Conservation (phyloP, 805 yeast genomes). For the Zygosaccharomyces kombuchaensis region DNA sequence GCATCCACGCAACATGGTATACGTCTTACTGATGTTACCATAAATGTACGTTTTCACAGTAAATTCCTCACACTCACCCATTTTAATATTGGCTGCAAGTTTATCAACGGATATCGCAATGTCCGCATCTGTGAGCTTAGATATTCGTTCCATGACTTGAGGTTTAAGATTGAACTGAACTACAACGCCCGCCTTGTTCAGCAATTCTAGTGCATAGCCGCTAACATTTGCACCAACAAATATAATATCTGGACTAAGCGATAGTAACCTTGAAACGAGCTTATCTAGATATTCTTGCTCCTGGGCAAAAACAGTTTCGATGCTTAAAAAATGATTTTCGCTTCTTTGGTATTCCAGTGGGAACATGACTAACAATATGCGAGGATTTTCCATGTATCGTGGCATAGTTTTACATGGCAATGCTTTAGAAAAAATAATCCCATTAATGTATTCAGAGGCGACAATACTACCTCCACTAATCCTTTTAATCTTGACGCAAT, state of each 20-base stretch:
- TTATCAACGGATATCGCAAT: slow-evolving; percentile 83
- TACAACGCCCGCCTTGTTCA: slow-evolving; percentile 71
- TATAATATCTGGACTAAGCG: slow-evolving; percentile 73
- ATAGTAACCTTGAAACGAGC: slow-evolving; percentile 69
- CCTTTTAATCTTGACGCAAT: slow-evolving; percentile 77
- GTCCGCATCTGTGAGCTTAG: slow-evolving; percentile 78
- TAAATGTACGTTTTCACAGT: slow-evolving; percentile 64
- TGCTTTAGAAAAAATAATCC: slow-evolving; percentile 78
- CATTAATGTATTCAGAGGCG: slow-evolving; percentile 63
- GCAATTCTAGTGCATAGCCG: slow-evolving; percentile 69
- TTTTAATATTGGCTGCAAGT: slow-evolving; percentile 60
- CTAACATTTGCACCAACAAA: slow-evolving; percentile 76
- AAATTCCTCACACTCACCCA: slow-evolving; percentile 73
- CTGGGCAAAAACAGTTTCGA: slow-evolving; percentile 80
- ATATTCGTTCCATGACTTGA: slow-evolving; percentile 71
- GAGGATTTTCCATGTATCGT: slow-evolving; percentile 55
- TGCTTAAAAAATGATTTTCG: slow-evolving; percentile 74
- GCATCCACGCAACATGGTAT: slow-evolving; percentile 76
- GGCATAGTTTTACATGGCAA: slow-evolving; percentile 81
- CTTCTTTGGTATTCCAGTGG: slow-evolving; percentile 80
- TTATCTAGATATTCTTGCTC: slow-evolving; percentile 81
- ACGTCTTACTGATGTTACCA: slow-evolving; percentile 58
- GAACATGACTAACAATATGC: slow-evolving; percentile 77
- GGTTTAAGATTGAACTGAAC: slow-evolving; percentile 80
- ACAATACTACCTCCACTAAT: slow-evolving; percentile 68